Evolutionary conservation across 108 stramenopile species (phyloP).

Genomic region (Pseudonitzschia delicatissima): DNA sequence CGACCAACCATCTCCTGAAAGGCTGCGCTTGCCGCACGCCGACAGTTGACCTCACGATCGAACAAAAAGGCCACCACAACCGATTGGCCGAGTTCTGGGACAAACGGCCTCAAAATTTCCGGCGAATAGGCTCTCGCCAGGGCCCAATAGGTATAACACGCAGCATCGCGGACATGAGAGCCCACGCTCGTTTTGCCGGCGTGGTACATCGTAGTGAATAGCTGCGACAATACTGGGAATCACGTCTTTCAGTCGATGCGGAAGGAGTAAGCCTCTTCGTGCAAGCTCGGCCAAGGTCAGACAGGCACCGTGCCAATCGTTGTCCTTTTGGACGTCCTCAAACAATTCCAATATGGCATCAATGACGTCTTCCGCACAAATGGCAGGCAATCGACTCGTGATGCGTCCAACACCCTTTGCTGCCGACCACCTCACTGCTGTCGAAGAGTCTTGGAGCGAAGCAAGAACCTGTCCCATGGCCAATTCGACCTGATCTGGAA

Average conservation of each 20-base stretch:
- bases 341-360: slow-evolving; percentile 82
- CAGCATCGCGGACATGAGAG: slow-evolving; percentile 96
- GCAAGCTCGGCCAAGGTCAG: slow-evolving; percentile 95
- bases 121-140: slow-evolving; percentile 97
- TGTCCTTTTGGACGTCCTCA: slow-evolving; percentile 76
- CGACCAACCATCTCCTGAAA: slow-evolving; percentile 93
- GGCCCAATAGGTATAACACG: slow-evolving; percentile 99
- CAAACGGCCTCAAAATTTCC: slow-evolving; percentile 62
- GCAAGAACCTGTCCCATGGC: slow-evolving; percentile 88
- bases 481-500: slow-evolving; percentile 95
- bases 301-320: slow-evolving; percentile 97
- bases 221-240: slow-evolving; percentile 84
- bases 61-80: slow-evolving; percentile 91
- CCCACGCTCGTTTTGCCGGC: slow-evolving; percentile 92
- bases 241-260: slow-evolving; percentile 73
- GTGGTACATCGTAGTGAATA: slow-evolving; percentile 86
- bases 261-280: slow-evolving; percentile 93
- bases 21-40: slow-evolving; percentile 97
- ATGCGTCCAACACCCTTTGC: slow-evolving; percentile 97
- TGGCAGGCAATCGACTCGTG: slow-evolving; percentile 86
- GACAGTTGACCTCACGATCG: slow-evolving; percentile 97
- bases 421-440: slow-evolving; percentile 97
- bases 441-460: slow-evolving; percentile 77
- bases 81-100: slow-evolving; percentile 61
- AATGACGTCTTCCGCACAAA: slow-evolving; percentile 94